These are phyloP conservation scores for Pachyrhizus erosus DNA, from an alignment of 306 rosid species.

Conservation along the genomic window DNA sequence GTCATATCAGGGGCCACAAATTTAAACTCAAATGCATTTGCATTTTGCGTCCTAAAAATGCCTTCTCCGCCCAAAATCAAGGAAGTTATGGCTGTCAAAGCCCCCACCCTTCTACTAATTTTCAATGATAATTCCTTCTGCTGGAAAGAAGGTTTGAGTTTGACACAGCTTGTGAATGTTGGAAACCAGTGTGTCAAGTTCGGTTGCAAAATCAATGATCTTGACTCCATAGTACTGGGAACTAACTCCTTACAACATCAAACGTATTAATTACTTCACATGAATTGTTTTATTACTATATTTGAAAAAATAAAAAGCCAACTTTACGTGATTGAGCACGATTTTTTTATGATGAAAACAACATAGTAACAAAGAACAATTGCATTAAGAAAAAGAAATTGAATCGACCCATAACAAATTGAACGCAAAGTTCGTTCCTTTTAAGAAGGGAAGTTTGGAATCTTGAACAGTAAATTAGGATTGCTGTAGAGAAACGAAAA, in stretches of 20 bases:
- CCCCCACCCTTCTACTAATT: slow-evolving; percentile 38
- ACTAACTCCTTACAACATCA: slow-evolving; percentile 33
- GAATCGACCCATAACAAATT: slow-evolving; percentile 5
- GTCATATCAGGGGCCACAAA: slow-evolving; percentile 46
- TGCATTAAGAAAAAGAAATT: neutral
- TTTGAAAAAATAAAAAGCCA: neutral
- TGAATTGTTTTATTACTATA: slow-evolving; percentile 4
- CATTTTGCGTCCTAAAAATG: slow-evolving; percentile 27
- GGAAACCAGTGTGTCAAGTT: slow-evolving; percentile 47
- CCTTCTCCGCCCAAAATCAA: slow-evolving; percentile 33
- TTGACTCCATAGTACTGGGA: slow-evolving; percentile 48
- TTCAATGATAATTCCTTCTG: slow-evolving; percentile 37
- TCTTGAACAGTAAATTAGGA: neutral
- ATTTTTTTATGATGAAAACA: slow-evolving; percentile 19
- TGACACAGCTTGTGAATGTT: slow-evolving; percentile 48
- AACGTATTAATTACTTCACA: slow-evolving; percentile 20
- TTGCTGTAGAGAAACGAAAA: slow-evolving; percentile 2
- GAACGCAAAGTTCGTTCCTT: slow-evolving; percentile 36
- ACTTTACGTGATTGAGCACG: neutral
- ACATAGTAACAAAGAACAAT: neutral
- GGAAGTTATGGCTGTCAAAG: slow-evolving; percentile 14
- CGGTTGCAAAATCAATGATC: slow-evolving; percentile 46
- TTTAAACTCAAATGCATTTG: slow-evolving; percentile 59
- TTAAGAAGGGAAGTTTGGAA: neutral
- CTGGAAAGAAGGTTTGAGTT: slow-evolving; percentile 34